Evolutionary conservation across 2,329 filamentous ascomycete species (phyloP).

Genomic region (Pestalotiopsis sp.): DNA sequence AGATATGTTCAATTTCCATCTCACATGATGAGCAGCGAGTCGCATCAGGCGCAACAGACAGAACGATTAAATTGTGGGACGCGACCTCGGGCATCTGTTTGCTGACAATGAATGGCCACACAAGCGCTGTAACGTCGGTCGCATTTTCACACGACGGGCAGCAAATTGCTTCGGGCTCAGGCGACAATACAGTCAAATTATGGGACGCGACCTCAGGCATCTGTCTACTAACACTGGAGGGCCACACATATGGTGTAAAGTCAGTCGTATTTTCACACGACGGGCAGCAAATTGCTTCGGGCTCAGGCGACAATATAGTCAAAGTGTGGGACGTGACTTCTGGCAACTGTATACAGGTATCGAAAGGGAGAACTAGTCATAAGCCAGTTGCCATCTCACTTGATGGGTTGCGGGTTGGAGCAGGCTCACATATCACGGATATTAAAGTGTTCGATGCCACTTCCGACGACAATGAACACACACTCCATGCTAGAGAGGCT

Average conservation of each 20-base stretch:
- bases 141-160: background rate
- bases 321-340: slow-evolving; percentile 5
- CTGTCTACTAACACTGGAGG: slow-evolving; percentile 15
- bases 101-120: slow-evolving; percentile 14
- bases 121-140: background rate
- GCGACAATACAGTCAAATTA: too few relatives aligned
- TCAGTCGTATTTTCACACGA: slow-evolving; percentile 14
- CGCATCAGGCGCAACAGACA: background rate
- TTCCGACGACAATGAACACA: too few relatives aligned
- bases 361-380: too few relatives aligned
- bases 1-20: background rate
- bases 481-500: too few relatives aligned
- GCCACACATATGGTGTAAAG: background rate
- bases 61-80: background rate
- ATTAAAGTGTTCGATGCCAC: too few relatives aligned
- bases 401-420: too few relatives aligned
- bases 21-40: background rate
- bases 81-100: background rate
- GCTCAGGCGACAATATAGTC: background rate
- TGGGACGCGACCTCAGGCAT: background rate
- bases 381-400: too few relatives aligned
- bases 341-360: background rate
- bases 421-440: too few relatives aligned
- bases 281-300: slow-evolving; percentile 9
- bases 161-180: background rate